Conservation (phyloP, 176 grass and related monocot species). For the Musa acuminata region DNA sequence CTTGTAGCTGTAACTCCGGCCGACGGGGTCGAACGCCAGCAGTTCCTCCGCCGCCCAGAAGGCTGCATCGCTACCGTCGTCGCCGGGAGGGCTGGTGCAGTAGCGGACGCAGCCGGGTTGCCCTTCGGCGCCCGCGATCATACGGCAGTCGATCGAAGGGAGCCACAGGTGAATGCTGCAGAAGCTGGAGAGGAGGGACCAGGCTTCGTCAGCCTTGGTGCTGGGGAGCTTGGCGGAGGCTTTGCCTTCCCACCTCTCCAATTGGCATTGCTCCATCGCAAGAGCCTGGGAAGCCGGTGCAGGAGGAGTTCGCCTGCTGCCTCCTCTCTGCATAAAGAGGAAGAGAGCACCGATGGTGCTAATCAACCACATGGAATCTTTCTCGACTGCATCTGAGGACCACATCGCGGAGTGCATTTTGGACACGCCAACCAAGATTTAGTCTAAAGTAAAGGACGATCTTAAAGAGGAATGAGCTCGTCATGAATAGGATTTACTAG, state of each 20-base stretch:
- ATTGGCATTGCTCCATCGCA: neutral
- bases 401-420: too few relatives aligned
- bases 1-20: conserved; percentile 37
- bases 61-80: neutral
- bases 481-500: too few relatives aligned
- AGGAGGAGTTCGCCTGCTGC: too few relatives aligned
- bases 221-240: conserved; percentile 29
- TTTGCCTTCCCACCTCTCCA: conserved; percentile 40
- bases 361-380: too few relatives aligned
- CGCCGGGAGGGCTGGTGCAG: conserved; percentile 17
- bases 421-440: too few relatives aligned
- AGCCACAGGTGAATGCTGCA: conserved; percentile 50
- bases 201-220: conserved; percentile 32
- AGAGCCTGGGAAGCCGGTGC: too few relatives aligned
- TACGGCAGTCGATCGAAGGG: conserved; percentile 48
- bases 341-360: too few relatives aligned
- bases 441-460: too few relatives aligned
- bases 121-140: conserved; percentile 23
- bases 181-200: conserved; percentile 66
- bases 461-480: too few relatives aligned
- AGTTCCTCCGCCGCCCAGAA: conserved; percentile 57
- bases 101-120: conserved; percentile 46
- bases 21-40: conserved; percentile 32
- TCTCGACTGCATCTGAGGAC: too few relatives aligned
- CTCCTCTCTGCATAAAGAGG: too few relatives aligned